These are phyloP conservation scores for Amylocystis lapponica DNA, from an alignment of 768 basidiomycete genomes.

Conservation along the genomic window DNA sequence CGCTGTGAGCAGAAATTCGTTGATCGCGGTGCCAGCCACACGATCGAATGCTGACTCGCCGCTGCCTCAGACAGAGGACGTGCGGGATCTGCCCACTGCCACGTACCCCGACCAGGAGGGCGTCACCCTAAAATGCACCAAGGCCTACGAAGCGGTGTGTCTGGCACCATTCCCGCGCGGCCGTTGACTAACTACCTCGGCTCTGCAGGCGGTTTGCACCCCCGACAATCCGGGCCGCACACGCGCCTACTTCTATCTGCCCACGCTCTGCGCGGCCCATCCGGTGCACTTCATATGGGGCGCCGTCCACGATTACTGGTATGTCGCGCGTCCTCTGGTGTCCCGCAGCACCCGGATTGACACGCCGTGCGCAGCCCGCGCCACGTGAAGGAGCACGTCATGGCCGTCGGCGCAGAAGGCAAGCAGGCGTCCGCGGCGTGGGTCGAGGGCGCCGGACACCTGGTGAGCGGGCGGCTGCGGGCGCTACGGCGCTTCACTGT, in stretches of 20 bases:
- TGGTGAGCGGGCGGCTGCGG: too few species aligned
- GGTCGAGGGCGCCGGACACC: too few species aligned
- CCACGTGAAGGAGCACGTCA: not conserved
- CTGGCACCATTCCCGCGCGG: not conserved
- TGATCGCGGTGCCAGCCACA: too few species aligned
- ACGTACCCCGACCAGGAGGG: too few species aligned
- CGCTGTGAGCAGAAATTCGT: too few species aligned
- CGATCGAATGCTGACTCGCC: not conserved
- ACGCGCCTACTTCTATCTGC: not conserved
- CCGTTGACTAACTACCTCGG: too few species aligned
- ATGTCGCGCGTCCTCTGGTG: not conserved
- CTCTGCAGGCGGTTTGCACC: too few species aligned
- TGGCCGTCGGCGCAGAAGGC: not conserved
- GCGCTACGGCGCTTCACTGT: too few species aligned
- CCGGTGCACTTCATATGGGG: not conserved
- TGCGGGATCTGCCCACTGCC: too few species aligned
- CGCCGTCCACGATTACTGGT: not conserved
- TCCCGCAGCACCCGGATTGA: not conserved
- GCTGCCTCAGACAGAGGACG: too few species aligned
- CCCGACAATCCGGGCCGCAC: not conserved
- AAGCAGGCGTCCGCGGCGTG: not conserved
- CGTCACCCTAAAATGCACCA: too few species aligned
- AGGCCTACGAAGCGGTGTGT: not conserved
- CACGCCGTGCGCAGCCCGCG: not conserved
- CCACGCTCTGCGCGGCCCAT: not conserved